A percentile compares a stretch with the other conserved stretches of the same genome.
These are phyloP conservation scores for Chlamydomonas reinhardtii DNA, from an alignment of 163 green algal species.

Conservation along the genomic window DNA sequence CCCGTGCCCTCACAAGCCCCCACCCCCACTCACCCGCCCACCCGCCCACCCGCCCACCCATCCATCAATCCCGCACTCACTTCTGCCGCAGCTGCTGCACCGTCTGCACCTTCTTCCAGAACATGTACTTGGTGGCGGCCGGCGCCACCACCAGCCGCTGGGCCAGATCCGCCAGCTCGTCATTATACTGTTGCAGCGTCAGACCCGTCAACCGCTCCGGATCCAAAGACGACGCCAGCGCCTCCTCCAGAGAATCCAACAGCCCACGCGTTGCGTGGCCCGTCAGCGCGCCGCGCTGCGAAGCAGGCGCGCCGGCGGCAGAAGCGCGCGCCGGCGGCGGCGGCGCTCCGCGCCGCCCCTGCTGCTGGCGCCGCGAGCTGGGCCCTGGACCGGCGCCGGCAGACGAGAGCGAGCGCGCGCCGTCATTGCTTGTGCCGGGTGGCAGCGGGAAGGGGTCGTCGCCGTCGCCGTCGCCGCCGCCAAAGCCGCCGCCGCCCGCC, in stretches of 20 bases:
- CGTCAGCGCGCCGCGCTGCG: not conserved
- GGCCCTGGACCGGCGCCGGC: too few species aligned
- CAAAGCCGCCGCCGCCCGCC: not conserved
- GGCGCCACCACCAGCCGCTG: constrained; percentile 55
- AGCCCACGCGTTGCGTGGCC: constrained; percentile 11
- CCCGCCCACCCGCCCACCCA: too few species aligned
- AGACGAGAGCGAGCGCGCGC: too few species aligned
- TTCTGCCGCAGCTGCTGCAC: constrained; percentile 52
- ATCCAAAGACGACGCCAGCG: constrained; percentile 43
- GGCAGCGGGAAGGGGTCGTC: not conserved
- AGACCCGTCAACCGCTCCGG: constrained; percentile 53
- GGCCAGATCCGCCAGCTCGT: constrained; percentile 45
- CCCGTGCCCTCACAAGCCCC: too few species aligned
- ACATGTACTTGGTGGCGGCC: constrained; percentile 58
- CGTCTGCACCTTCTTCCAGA: constrained; percentile 64
- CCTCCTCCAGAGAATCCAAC: constrained; percentile 54
- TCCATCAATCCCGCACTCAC: constrained; percentile 6
- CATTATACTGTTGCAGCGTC: constrained; percentile 33
- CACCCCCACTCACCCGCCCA: too few species aligned
- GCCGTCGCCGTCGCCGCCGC: not conserved
- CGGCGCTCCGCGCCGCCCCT: too few species aligned
- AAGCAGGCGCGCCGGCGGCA: too few species aligned
- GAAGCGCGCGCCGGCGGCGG: not conserved
- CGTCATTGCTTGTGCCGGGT: too few species aligned
- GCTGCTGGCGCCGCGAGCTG: too few species aligned